Evolutionary conservation across 371 early-diverging fungal species (phyloP).

Genomic region (Mortierella sp.): DNA sequence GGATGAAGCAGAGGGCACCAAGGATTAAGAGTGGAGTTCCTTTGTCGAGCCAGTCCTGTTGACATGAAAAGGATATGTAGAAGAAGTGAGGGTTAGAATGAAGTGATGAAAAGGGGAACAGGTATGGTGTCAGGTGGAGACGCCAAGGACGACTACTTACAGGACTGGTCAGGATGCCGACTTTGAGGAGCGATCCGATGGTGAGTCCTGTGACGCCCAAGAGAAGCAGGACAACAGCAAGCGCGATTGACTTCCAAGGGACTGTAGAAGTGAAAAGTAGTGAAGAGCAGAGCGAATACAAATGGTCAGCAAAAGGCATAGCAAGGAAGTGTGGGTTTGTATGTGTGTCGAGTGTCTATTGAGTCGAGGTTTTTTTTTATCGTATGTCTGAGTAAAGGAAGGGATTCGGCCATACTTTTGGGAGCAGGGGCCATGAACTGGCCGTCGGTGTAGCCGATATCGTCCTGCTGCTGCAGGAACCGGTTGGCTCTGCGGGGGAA

Average conservation of each 20-base stretch:
- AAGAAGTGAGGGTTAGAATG: background rate
- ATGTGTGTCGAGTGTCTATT: background rate
- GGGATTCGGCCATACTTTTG: conserved; percentile 5
- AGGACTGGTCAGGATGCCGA: conserved; percentile 57
- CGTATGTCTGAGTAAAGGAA: background rate
- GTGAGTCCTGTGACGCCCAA: conserved; percentile 67
- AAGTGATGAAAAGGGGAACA: background rate
- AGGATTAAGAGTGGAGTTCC: conserved; percentile 67
- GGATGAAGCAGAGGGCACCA: conserved; percentile 66
- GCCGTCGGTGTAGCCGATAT: conserved; percentile 64
- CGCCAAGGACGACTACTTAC: conserved; percentile 26
- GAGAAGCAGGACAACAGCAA: conserved; percentile 66
- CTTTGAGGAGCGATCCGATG: conserved; percentile 70
- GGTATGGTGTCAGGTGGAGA: background rate
- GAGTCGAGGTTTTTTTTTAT: no score
- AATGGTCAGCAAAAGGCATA: background rate
- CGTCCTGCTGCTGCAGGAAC: conserved; percentile 64
- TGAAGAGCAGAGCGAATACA: background rate
- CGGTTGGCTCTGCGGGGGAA: conserved; percentile 56
- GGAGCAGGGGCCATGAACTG: conserved; percentile 62
- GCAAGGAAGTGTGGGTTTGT: background rate
- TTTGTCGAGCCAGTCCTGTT: conserved; percentile 68
- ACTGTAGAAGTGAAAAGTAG: conserved; percentile 52
- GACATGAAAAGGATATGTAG: background rate
- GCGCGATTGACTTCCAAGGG: conserved; percentile 75